These are phyloP conservation scores for Leptographium lundbergii DNA, from an alignment of 2,329 filamentous ascomycete species.

Conservation along the genomic window DNA sequence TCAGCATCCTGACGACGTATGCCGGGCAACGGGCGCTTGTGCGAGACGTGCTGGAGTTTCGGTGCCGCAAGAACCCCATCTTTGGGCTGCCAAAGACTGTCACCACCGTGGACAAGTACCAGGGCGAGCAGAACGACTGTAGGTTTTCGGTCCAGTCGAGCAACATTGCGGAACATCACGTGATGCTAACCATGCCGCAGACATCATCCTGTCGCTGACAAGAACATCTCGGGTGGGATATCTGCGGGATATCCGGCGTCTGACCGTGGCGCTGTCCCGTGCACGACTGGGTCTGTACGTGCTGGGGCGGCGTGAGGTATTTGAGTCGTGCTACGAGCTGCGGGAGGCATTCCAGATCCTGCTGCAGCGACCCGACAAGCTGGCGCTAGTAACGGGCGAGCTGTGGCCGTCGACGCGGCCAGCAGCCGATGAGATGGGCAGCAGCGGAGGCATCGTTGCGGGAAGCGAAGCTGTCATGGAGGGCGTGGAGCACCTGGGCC, in stretches of 20 bases:
- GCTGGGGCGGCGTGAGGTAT: slow-evolving; percentile 75
- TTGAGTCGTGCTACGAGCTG: slow-evolving; percentile 80
- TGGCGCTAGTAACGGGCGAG: slow-evolving; percentile 73
- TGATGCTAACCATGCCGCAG: slow-evolving; percentile 27
- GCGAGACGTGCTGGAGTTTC: slow-evolving; percentile 69
- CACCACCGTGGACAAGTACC: slow-evolving; percentile 95
- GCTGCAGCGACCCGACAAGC: slow-evolving; percentile 64
- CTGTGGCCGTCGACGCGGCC: slow-evolving; percentile 60
- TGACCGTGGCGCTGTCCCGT: slow-evolving; percentile 89
- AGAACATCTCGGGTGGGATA: slow-evolving; percentile 84
- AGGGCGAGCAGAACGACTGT: slow-evolving; percentile 99
- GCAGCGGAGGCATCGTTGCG: slow-evolving; percentile 47
- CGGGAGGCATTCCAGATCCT: slow-evolving; percentile 74
- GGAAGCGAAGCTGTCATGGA: slow-evolving; percentile 63
- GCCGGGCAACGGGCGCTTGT: slow-evolving; percentile 84
- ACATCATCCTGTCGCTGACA: slow-evolving; percentile 86
- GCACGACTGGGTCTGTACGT: slow-evolving; percentile 87
- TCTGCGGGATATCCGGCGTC: slow-evolving; percentile 78
- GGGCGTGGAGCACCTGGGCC: slow-evolving; percentile 81
- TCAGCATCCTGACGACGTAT: slow-evolving; percentile 86
- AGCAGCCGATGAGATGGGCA: slow-evolving; percentile 32
- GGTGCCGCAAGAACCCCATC: slow-evolving; percentile 69
- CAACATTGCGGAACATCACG: background rate
- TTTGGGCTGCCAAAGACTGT: slow-evolving; percentile 86
- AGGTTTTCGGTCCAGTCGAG: slow-evolving; percentile 26